Percentiles rank a stretch among this genome's conserved stretches.
These are phyloP conservation scores for Gelatoporia subvermispora DNA, from an alignment of 768 basidiomycete species.

Conservation along the genomic window DNA sequence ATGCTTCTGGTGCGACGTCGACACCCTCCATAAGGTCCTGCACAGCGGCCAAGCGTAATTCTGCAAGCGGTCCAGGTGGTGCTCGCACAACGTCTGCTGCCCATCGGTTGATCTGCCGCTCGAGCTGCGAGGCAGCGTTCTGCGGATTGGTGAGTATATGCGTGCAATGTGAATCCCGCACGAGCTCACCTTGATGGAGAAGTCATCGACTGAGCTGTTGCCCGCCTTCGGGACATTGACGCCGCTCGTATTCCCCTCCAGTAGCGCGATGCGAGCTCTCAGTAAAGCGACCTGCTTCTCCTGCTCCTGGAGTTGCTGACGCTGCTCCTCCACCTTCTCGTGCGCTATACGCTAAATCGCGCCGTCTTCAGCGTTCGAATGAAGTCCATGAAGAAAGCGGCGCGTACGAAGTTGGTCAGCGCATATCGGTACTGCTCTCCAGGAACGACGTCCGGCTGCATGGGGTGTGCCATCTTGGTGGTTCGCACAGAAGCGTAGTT, in stretches of 20 bases:
- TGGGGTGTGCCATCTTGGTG: slow-evolving; percentile 9
- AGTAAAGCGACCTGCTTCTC: slow-evolving; percentile 77
- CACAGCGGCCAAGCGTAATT: slow-evolving; percentile 55
- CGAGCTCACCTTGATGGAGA: slow-evolving; percentile 71
- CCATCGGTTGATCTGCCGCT: slow-evolving; percentile 84
- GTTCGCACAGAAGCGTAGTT: too few species aligned
- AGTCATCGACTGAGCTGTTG: slow-evolving; percentile 75
- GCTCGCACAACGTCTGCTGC: slow-evolving; percentile 67
- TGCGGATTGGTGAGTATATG: slow-evolving; percentile 23
- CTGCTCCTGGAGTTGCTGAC: slow-evolving; percentile 74
- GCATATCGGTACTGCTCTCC: slow-evolving; percentile 80
- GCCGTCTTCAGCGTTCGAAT: background rate
- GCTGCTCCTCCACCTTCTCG: slow-evolving; percentile 83
- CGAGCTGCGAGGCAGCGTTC: slow-evolving; percentile 80
- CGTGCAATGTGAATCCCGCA: background rate
- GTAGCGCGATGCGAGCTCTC: slow-evolving; percentile 60
- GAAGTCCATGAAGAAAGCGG: background rate
- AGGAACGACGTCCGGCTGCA: slow-evolving; percentile 28
- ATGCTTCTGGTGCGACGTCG: background rate
- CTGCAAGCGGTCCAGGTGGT: slow-evolving; percentile 48
- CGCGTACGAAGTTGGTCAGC: slow-evolving; percentile 63
- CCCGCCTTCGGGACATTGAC: slow-evolving; percentile 32
- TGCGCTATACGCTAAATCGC: slow-evolving; percentile 69
- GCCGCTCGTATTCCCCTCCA: slow-evolving; percentile 58
- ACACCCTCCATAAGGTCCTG: slow-evolving; percentile 44